Percentiles rank a stretch among this genome's conserved stretches.
phyloP scores from a whole-genome alignment of 2,329 filamentous ascomycete species.

The Clathrospora elynae region DNA sequence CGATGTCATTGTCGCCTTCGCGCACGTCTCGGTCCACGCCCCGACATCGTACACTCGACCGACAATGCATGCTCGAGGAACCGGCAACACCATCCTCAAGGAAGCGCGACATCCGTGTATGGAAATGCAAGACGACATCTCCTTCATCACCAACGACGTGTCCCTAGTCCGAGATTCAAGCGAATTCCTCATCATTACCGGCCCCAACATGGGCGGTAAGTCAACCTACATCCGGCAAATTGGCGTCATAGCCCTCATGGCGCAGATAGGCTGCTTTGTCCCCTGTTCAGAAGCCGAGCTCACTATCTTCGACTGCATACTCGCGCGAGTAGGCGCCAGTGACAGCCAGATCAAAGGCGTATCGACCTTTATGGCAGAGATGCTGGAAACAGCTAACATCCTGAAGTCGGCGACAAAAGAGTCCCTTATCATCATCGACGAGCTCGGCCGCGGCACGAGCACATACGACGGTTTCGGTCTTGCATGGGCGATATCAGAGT shows the following conservation, averaged over 20 bases:
- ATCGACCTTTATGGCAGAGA: constrained; percentile 99
- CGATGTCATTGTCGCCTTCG: constrained; percentile 92
- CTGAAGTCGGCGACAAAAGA: constrained; percentile 95
- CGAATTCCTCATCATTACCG: constrained; percentile 94
- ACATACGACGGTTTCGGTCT: constrained; percentile 98
- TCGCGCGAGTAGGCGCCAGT: constrained; percentile 91
- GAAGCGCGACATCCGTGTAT: constrained; percentile 96
- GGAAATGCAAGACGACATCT: constrained; percentile 98
- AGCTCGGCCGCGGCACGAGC: constrained; percentile 92
- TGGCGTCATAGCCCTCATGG: constrained; percentile 95
- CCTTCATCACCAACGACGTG: constrained; percentile 98
- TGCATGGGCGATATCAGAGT: constrained; percentile 98
- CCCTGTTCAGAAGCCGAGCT: constrained; percentile 88
- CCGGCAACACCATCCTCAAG: constrained; percentile 85
- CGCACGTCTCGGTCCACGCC: constrained; percentile 90
- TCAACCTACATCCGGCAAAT: constrained; percentile 98
- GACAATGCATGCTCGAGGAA: constrained; percentile 84
- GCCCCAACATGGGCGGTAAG: constrained; percentile 99
- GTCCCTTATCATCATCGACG: constrained; percentile 97
- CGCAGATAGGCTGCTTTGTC: constrained; percentile 94
- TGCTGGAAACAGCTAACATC: constrained; percentile 98
- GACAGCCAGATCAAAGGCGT: constrained; percentile 98
- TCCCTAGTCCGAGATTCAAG: constrained; percentile 76
- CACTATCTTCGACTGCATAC: constrained; percentile 94
- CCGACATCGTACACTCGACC: constrained; percentile 90